Conservation (phyloP, 164 flowering plant species). For the Dillenia suffruticosa region DNA sequence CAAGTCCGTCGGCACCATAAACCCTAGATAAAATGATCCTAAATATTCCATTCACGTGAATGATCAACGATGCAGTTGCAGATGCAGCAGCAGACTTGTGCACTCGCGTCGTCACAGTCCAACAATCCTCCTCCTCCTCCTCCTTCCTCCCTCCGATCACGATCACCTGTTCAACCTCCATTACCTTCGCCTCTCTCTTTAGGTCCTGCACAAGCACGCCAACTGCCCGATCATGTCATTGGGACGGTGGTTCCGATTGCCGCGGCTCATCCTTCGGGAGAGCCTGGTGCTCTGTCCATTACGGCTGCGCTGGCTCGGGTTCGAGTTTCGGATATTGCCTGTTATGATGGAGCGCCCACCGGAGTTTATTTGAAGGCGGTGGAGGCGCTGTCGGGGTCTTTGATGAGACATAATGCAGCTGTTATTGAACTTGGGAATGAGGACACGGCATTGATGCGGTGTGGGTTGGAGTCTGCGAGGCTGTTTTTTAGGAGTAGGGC, state of each 20-base stretch:
- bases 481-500: conserved; percentile 54
- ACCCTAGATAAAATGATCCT: too few relatives aligned
- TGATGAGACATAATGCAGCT: conserved; percentile 76
- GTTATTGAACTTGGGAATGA: conserved; percentile 68
- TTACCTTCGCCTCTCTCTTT: conserved; percentile 19
- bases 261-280: conserved; percentile 23
- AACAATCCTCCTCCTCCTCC: conserved; percentile 18
- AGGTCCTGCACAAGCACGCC: conserved; percentile 12
- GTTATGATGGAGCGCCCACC: conserved; percentile 75
- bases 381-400: conserved; percentile 71
- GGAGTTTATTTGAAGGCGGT: conserved; percentile 54
- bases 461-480: conserved; percentile 70
- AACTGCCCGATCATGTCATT: conserved; percentile 17
- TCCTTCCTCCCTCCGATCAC: conserved; percentile 16
- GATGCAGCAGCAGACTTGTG: too few relatives aligned
- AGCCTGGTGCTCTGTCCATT: conserved; percentile 8
- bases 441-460: conserved; percentile 67
- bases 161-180: conserved; percentile 14
- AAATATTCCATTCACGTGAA: too few relatives aligned
- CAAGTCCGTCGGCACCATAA: too few relatives aligned
- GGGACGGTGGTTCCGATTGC: conserved; percentile 31
- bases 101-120: conserved; percentile 14
- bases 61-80: too few relatives aligned
- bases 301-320: conserved; percentile 36
- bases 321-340: conserved; percentile 58